Base-by-base conservation (phyloP, 78 protist genomes). In the Dictyostelium intermedium region DNA sequence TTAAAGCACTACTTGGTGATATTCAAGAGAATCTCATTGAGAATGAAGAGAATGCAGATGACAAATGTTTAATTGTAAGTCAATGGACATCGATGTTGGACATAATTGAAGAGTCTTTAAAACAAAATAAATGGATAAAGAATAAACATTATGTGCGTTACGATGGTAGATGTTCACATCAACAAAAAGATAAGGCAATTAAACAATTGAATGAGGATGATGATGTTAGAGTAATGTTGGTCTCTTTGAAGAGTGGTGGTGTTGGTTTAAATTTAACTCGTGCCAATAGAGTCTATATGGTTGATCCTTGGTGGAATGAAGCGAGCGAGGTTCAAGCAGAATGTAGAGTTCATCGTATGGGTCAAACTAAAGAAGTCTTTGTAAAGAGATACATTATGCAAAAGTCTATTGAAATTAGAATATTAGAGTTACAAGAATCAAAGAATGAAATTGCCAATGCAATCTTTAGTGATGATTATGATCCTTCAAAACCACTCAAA, bases 251-350 rank as follows among this genome's bases (percentile, higher is more conserved):
- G 50, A 60, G 94, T 18, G 98, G 97, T 69, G 97, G 97, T 32
- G 95, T 97, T 35, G 98, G 98, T 25, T n/a, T 97, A n/a, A 97
- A 85, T 77, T 96, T 97, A 30, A 97, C 98, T 1, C 85, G 91
- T 16, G 98, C 98, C 50, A 92, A 82, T 53, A 9, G 91, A 1
- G 96, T 95, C 2, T 89, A 82, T 72, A 8, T 83, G 14, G 18
- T 85, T 0, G 97, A 95, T 63, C 97, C 97, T 43, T 86, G 92
- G 93, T 94, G 92, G 83, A 83, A 73, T 27, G 43, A 32, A 2
- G 45, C 84, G 3, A 23, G 27, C 16, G 74, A 83, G 11, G 14
- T 69, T 25, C 83, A 82, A 85, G 98, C 98, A 11, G 66, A 91
- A 1, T 95, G 91, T 50, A 74, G 98, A 25, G 87, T 92, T 30